Conservation (phyloP, 2,329 filamentous ascomycete genomes). For the Dryadomyces quercus-mongolicae region DNA sequence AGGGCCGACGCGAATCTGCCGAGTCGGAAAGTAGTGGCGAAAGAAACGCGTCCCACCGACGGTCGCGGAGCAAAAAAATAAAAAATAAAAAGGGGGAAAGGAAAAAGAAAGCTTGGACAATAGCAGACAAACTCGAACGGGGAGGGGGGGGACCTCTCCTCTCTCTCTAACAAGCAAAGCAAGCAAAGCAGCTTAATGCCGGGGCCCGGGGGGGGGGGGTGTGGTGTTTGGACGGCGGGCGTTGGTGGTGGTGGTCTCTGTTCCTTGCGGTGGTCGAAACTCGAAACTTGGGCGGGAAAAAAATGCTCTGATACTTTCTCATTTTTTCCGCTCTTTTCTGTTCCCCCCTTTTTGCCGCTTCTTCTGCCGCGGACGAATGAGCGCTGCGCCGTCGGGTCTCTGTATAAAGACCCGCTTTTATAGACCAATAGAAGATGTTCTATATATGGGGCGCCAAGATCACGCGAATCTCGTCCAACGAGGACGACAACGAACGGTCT, state of each 20-base stretch:
- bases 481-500: background rate
- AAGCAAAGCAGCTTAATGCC: background rate
- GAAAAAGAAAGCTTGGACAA: background rate
- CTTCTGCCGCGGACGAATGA: background rate
- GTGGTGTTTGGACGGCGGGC: background rate
- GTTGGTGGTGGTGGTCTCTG: background rate
- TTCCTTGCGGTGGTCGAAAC: background rate
- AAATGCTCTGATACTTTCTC: background rate
- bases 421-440: background rate
- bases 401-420: background rate
- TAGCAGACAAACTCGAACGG: background rate
- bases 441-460: background rate
- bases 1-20: conserved; percentile 2
- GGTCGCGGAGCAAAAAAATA: background rate
- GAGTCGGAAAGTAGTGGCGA: background rate
- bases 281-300: background rate
- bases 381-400: background rate
- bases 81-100: background rate
- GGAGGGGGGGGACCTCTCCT: background rate
- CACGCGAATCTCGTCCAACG: background rate
- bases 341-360: background rate
- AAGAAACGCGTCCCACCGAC: background rate
- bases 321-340: background rate
- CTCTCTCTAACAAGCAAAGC: background rate
- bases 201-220: too few species aligned